Conservation (phyloP, 805 yeast genomes). For the Schizosaccharomyces japonicus region DNA sequence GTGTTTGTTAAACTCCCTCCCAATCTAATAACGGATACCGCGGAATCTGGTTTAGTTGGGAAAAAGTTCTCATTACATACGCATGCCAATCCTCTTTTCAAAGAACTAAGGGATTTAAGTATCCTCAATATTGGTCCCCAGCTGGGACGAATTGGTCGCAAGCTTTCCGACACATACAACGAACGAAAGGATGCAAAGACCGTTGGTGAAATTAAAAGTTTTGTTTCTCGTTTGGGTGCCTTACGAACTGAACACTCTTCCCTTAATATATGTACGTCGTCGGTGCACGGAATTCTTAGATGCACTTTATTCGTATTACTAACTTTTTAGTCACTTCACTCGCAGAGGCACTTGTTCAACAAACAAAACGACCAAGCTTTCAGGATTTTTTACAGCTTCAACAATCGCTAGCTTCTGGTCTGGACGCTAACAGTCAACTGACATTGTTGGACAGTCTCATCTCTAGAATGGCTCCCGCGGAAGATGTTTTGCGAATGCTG, state of each 20-base stretch:
- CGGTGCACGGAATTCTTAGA: neutral
- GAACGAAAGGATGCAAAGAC: conserved; percentile 31
- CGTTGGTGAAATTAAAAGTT: conserved; percentile 39
- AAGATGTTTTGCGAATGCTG: conserved; percentile 28
- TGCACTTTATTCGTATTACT: neutral
- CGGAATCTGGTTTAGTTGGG: conserved; percentile 5
- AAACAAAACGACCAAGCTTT: conserved; percentile 14
- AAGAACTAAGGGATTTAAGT: conserved; percentile 35
- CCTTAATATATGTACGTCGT: conserved; percentile 20
- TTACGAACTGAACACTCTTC: conserved; percentile 44
- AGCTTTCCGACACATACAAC: conserved; percentile 45
- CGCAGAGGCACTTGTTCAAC: conserved; percentile 11
- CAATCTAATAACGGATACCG: conserved; percentile 3
- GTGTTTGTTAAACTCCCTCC: neutral
- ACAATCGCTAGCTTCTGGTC: conserved; percentile 39
- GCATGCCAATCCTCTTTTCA: conserved; percentile 25
- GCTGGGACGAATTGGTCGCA: conserved; percentile 46
- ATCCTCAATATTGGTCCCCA: conserved; percentile 59
- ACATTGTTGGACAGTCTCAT: conserved; percentile 27
- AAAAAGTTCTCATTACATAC: conserved; percentile 12
- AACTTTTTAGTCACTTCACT: conserved; percentile 19
- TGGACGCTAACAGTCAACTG: conserved; percentile 20
- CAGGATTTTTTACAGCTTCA: conserved; percentile 34
- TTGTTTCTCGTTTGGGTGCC: conserved; percentile 45
- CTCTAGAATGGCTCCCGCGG: conserved; percentile 21